Evolutionary conservation across 208 protist genomes (phyloP).

Genomic region (Entamoeba moshkovskii): DNA sequence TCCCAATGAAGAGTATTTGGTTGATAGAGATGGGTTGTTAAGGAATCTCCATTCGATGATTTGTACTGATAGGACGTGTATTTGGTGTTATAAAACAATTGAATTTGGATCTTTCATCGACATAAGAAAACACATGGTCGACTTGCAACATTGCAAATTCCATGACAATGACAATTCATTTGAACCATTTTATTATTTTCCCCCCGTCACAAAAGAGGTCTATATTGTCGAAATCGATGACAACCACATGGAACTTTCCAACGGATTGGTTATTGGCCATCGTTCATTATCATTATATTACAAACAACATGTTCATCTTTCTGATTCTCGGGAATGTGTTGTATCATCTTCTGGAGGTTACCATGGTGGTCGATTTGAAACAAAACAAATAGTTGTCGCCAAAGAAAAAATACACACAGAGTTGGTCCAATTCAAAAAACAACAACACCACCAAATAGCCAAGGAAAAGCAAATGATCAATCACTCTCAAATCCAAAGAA

Average conservation of each 20-base stretch:
- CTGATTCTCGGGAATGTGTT: neutral
- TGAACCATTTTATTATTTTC: neutral
- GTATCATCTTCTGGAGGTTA: neutral
- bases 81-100: neutral
- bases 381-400: no score
- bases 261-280: neutral
- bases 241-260: neutral
- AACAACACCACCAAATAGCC: no score
- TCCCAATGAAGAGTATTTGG: neutral
- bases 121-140: neutral
- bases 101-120: neutral
- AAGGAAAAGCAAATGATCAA: no score
- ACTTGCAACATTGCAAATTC: neutral
- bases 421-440: no score
- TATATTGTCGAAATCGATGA: neutral
- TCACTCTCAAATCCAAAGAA: no score
- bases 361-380: no score
- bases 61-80: neutral
- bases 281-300: neutral
- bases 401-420: no score
- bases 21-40: neutral
- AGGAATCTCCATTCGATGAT: neutral
- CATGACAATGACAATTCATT: neutral
- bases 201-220: neutral
- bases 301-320: neutral